These are phyloP conservation scores for Mycena albidolilacea DNA, from an alignment of 768 basidiomycete species.

Conservation along the genomic window DNA sequence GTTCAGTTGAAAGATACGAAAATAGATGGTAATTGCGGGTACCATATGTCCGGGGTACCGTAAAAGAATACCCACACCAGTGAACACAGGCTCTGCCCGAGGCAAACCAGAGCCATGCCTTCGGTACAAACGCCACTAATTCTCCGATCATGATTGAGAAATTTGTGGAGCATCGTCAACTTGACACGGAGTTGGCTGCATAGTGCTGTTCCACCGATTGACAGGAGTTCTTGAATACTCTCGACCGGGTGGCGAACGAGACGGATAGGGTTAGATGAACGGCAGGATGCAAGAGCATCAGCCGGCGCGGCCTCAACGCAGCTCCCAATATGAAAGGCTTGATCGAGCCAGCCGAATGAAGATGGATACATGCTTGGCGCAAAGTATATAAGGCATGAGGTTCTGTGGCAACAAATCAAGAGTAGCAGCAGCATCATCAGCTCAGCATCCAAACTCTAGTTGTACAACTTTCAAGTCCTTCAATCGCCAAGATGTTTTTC, in stretches of 20 bases:
- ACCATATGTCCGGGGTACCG: not conserved
- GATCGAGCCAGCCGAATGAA: conserved; percentile 19
- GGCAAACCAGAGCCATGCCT: not conserved
- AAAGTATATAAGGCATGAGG: conserved; percentile 19
- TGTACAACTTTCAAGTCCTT: conserved; percentile 7
- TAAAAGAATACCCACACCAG: not conserved
- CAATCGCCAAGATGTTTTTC: conserved; percentile 20
- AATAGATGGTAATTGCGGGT: not conserved
- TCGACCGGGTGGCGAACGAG: not conserved
- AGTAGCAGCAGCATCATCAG: not conserved
- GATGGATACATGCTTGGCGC: conserved; percentile 12
- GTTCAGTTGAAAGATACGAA: too few relatives aligned
- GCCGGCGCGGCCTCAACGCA: not conserved
- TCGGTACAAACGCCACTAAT: not conserved
- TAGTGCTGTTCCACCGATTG: conserved; percentile 6
- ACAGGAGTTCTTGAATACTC: not conserved
- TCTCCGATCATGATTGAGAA: not conserved
- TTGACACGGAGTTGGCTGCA: conserved; percentile 2
- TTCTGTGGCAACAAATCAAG: conserved; percentile 4
- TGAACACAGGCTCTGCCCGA: too few relatives aligned
- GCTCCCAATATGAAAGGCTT: conserved; percentile 6
- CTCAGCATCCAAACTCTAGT: conserved; percentile 13
- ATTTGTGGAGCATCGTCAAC: not conserved
- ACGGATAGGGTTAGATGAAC: too few relatives aligned
- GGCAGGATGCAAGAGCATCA: not conserved